phyloP scores from a whole-genome alignment of 495 filamentous ascomycete species.

The Aspergillus baeticus region DNA sequence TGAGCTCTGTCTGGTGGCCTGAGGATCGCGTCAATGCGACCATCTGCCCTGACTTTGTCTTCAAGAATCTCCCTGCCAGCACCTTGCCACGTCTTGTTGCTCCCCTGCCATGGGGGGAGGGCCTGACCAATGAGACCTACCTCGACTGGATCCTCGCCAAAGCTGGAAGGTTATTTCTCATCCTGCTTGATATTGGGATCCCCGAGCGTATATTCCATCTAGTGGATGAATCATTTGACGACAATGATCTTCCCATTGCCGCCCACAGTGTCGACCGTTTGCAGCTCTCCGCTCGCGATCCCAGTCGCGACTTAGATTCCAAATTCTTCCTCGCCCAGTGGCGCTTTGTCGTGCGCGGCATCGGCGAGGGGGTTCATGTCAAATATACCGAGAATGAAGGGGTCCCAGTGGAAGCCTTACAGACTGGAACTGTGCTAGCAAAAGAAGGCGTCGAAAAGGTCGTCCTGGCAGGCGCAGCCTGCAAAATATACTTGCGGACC shows the following conservation, averaged over 20 bases:
- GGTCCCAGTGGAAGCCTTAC: conserved; percentile 71
- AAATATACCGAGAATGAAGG: conserved; percentile 76
- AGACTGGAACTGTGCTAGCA: conserved; percentile 48
- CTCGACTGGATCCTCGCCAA: conserved; percentile 87
- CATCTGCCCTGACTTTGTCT: conserved; percentile 68
- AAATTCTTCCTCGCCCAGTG: conserved; percentile 83
- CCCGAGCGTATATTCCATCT: conserved; percentile 83
- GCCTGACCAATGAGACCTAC: conserved; percentile 85
- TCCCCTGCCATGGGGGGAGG: conserved; percentile 79
- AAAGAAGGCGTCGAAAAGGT: conserved; percentile 65
- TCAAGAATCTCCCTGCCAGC: conserved; percentile 62
- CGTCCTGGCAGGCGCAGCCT: conserved; percentile 44
- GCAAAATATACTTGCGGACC: conserved; percentile 64
- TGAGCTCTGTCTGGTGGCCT: conserved; percentile 72
- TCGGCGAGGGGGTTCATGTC: conserved; percentile 68
- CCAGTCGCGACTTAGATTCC: conserved; percentile 62
- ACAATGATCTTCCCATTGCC: conserved; percentile 81
- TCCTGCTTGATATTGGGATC: conserved; percentile 74
- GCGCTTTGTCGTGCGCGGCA: conserved; percentile 70
- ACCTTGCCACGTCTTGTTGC: conserved; percentile 65
- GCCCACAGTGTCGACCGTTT: conserved; percentile 69
- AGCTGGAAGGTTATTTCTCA: conserved; percentile 77
- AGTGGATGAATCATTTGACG: conserved; percentile 84
- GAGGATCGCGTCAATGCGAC: conserved; percentile 71
- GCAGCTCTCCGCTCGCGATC: conserved; percentile 53